Percentiles rank a stretch among this genome's conserved stretches.
These are phyloP conservation scores for Starmerella stellata DNA, from an alignment of 805 yeast genomes.

Conservation along the genomic window DNA sequence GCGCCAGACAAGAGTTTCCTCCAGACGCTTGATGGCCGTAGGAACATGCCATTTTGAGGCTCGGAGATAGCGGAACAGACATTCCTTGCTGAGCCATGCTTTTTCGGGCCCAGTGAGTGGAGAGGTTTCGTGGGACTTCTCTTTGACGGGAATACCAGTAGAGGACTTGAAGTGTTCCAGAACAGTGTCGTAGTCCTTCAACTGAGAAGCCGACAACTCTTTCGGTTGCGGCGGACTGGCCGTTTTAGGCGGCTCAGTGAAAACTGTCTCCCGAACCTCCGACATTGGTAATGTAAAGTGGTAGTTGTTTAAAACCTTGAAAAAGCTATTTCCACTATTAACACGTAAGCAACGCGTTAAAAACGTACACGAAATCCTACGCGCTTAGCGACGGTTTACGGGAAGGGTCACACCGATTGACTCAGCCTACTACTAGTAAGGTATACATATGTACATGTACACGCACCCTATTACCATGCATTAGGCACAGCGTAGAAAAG, in stretches of 20 bases:
- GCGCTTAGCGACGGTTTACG: no score
- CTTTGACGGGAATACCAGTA: conserved; percentile 29
- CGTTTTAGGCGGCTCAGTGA: background rate
- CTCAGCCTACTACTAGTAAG: no score
- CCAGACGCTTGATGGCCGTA: conserved; percentile 58
- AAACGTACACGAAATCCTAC: no score
- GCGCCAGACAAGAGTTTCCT: conserved; percentile 75
- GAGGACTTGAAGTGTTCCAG: conserved; percentile 42
- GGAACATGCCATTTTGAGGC: conserved; percentile 79
- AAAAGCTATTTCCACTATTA: no score
- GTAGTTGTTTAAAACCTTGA: background rate
- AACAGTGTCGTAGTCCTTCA: conserved; percentile 42
- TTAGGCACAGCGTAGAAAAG: no score
- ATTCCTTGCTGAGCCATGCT: conserved; percentile 87
- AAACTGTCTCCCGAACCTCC: background rate
- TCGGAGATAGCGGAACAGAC: conserved; percentile 71
- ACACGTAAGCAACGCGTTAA: no score
- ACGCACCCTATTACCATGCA: no score
- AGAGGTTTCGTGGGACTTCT: conserved; percentile 24
- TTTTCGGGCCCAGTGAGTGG: conserved; percentile 39
- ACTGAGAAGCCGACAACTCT: conserved; percentile 36
- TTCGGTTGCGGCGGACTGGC: conserved; percentile 34
- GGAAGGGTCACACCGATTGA: no score
- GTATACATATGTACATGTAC: no score
- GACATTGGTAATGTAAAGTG: background rate